These are phyloP conservation scores for Astrephomene gubernaculifera DNA, from an alignment of 139 green algal genomes.

Conservation along the genomic window DNA sequence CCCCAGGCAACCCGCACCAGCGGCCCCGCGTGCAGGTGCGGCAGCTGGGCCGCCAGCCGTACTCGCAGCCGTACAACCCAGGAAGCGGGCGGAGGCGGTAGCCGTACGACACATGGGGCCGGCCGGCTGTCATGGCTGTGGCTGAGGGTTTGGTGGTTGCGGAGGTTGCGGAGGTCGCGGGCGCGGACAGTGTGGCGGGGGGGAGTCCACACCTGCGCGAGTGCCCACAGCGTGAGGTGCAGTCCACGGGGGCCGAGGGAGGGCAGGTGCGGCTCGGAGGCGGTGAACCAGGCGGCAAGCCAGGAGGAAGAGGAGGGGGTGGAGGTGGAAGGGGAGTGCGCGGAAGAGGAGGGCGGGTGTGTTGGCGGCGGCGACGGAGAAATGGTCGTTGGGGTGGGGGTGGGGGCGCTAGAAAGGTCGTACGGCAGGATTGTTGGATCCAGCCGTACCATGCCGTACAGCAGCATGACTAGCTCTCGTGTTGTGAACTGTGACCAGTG, in stretches of 20 bases:
- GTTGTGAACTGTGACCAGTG: conserved; percentile 3
- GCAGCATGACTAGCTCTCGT: neutral
- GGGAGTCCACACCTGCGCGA: conserved; percentile 28
- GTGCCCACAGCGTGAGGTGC: conserved; percentile 8
- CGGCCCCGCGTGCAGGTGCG: conserved; percentile 2
- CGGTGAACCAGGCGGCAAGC: conserved; percentile 23
- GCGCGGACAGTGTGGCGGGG: too few species aligned
- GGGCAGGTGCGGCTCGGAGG: neutral
- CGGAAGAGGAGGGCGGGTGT: neutral
- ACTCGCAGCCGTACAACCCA: neutral
- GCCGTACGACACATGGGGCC: neutral
- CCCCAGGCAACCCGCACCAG: conserved; percentile 38
- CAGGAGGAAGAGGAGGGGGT: neutral
- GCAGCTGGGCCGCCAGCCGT: conserved; percentile 14
- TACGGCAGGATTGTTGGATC: neutral
- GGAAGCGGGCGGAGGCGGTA: neutral
- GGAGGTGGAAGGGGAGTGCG: neutral
- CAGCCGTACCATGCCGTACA: conserved; percentile 38
- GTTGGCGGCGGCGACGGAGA: too few species aligned
- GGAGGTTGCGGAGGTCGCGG: too few species aligned
- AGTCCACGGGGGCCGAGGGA: conserved; percentile 7
- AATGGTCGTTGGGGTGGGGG: too few species aligned
- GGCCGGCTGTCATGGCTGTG: neutral
- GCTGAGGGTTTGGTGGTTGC: neutral
- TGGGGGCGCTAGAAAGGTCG: too few species aligned